Percentiles rank a stretch among this genome's conserved stretches.
These are phyloP conservation scores for Penicillium sp. DNA, from an alignment of 2,329 filamentous ascomycete species.

Conservation along the genomic window DNA sequence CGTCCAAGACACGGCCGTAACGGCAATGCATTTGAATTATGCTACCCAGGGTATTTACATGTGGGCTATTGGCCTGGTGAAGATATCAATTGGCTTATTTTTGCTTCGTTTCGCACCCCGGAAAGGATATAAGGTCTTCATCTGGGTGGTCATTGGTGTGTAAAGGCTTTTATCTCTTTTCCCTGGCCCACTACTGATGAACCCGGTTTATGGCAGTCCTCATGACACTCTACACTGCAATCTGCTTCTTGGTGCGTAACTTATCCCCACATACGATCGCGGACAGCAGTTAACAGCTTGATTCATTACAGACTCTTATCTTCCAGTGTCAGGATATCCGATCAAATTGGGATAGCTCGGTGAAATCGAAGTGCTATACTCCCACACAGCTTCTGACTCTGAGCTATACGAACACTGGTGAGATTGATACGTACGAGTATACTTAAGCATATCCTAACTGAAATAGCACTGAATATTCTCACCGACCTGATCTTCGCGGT, in stretches of 20 bases:
- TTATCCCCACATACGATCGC: background rate
- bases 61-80: conserved; percentile 37
- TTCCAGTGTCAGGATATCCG: conserved; percentile 44
- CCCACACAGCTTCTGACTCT: conserved; percentile 34
- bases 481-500: conserved; percentile 38
- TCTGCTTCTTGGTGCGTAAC: conserved; percentile 13
- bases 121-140: conserved; percentile 30
- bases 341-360: conserved; percentile 38
- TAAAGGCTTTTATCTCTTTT: conserved; percentile 21
- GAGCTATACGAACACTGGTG: conserved; percentile 37
- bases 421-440: background rate
- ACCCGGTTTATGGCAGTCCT: conserved; percentile 5
- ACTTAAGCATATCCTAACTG: background rate
- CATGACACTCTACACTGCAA: conserved; percentile 14
- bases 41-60: conserved; percentile 41
- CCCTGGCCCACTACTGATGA: background rate
- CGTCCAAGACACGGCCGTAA: conserved; percentile 30
- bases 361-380: conserved; percentile 39
- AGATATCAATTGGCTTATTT: conserved; percentile 38
- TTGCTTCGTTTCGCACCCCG: conserved; percentile 37
- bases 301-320: conserved; percentile 36
- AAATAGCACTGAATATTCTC: conserved; percentile 30
- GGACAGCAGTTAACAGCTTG: background rate
- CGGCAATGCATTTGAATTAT: conserved; percentile 39
- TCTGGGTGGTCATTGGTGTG: conserved; percentile 32